These are phyloP conservation scores for Suhomyces pyralidae DNA, from an alignment of 805 yeast genomes.

Conservation along the genomic window DNA sequence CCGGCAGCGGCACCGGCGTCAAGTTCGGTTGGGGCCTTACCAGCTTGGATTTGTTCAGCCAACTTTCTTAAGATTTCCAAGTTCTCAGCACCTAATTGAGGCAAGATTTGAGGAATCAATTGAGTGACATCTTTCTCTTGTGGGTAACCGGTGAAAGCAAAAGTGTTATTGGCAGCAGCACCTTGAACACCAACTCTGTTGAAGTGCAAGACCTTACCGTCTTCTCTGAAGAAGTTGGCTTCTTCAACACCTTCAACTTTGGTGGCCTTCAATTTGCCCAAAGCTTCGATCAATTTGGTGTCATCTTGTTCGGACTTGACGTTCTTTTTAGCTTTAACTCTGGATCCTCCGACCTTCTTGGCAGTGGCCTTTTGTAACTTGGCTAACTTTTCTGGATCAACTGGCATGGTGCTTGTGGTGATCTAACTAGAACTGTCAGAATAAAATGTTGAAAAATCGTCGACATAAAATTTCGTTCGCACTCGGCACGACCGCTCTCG, in stretches of 20 bases:
- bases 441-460: slow-evolving; percentile 2
- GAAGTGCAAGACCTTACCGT: slow-evolving; percentile 94
- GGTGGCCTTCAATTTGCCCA: slow-evolving; percentile 86
- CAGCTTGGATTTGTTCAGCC: slow-evolving; percentile 82
- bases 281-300: slow-evolving; percentile 82
- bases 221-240: slow-evolving; percentile 96
- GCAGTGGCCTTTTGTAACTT: slow-evolving; percentile 83
- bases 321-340: slow-evolving; percentile 87
- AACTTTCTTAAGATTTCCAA: slow-evolving; percentile 82
- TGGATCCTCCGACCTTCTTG: slow-evolving; percentile 77
- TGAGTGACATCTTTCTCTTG: slow-evolving; percentile 91
- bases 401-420: slow-evolving; percentile 53
- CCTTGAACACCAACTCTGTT: slow-evolving; percentile 95
- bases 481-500: slow-evolving; percentile 1
- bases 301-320: slow-evolving; percentile 77
- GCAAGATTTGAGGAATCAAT: slow-evolving; percentile 88
- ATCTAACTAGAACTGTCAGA: neutral
- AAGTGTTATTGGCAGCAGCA: slow-evolving; percentile 85
- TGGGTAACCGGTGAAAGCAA: slow-evolving; percentile 92
- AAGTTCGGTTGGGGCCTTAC: slow-evolving; percentile 47
- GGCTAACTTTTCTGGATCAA: slow-evolving; percentile 92
- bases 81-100: slow-evolving; percentile 96
- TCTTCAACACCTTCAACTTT: slow-evolving; percentile 88
- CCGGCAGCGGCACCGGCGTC: slow-evolving; percentile 39
- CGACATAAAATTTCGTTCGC: slow-evolving; percentile 7